Conservation (phyloP, 805 yeast species). For the Schizosaccharomyces octosporus region DNA sequence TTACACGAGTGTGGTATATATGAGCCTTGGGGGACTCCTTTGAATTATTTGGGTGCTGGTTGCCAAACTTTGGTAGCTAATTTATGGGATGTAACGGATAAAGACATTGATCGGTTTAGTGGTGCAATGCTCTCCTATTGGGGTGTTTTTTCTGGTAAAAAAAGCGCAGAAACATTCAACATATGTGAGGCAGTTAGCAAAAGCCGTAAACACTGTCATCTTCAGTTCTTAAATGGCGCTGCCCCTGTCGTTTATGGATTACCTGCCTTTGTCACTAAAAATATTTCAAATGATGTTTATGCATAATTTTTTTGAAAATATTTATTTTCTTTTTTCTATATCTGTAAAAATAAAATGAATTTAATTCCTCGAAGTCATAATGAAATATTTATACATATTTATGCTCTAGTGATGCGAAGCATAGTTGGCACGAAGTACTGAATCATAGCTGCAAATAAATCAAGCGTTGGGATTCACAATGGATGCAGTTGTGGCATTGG, state of each 20-base stretch:
- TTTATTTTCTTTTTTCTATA: too few relatives aligned
- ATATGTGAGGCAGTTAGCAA: slow-evolving; percentile 24
- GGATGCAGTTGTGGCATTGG: neutral
- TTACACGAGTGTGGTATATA: slow-evolving; percentile 29
- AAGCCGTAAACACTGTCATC: slow-evolving; percentile 43
- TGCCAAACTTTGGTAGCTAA: slow-evolving; percentile 65
- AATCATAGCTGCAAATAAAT: too few relatives aligned
- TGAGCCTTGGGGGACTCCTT: slow-evolving; percentile 54
- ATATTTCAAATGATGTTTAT: neutral
- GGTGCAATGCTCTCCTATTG: slow-evolving; percentile 33
- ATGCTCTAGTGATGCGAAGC: too few relatives aligned
- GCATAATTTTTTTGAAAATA: too few relatives aligned
- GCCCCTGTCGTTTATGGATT: slow-evolving; percentile 83
- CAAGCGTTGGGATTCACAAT: too few relatives aligned
- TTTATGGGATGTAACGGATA: slow-evolving; percentile 93
- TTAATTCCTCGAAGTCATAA: too few relatives aligned
- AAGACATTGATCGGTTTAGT: slow-evolving; percentile 69
- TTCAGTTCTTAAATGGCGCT: slow-evolving; percentile 64
- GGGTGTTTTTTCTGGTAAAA: slow-evolving; percentile 24
- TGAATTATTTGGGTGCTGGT: slow-evolving; percentile 55
- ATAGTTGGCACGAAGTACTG: too few relatives aligned
- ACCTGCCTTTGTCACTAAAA: slow-evolving; percentile 22
- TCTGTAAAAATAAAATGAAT: too few relatives aligned
- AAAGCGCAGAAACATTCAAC: slow-evolving; percentile 16
- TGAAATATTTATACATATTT: too few relatives aligned